Conservation (phyloP, 257 asterid genomes). For the Salvia miltiorrhiza region DNA sequence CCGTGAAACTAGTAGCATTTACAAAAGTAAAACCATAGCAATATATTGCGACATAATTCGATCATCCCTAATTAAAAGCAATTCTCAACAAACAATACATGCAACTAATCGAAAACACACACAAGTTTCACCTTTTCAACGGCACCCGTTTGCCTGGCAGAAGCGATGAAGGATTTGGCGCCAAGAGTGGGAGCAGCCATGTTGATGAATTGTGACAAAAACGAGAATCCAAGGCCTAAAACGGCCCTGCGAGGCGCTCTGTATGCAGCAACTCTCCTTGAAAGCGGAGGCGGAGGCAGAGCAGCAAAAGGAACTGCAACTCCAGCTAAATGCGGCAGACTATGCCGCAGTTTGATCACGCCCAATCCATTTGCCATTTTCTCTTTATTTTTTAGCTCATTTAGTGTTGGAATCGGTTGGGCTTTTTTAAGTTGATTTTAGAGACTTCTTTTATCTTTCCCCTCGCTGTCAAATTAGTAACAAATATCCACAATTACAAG, state of each 20-base stretch:
- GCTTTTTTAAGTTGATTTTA: neutral
- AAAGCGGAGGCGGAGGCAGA: slow-evolving; percentile 21
- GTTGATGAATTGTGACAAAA: slow-evolving; percentile 54
- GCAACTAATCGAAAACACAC: neutral
- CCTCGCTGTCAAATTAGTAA: too few species aligned
- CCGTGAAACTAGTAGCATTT: neutral
- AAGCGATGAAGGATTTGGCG: slow-evolving; percentile 68
- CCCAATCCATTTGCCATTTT: slow-evolving; percentile 47
- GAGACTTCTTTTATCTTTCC: too few species aligned
- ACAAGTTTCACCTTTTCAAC: slow-evolving; percentile 53
- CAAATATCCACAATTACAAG: too few species aligned
- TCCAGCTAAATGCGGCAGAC: slow-evolving; percentile 33
- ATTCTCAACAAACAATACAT: neutral
- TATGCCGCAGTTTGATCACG: slow-evolving; percentile 29
- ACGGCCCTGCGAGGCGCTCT: slow-evolving; percentile 55
- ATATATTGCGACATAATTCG: neutral
- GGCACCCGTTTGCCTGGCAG: slow-evolving; percentile 62
- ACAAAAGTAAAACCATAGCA: neutral
- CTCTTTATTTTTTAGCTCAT: neutral
- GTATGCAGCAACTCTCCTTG: slow-evolving; percentile 28
- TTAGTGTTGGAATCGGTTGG: neutral
- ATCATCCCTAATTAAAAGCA: neutral
- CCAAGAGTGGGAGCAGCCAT: slow-evolving; percentile 48
- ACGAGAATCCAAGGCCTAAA: slow-evolving; percentile 59
- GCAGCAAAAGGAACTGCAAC: slow-evolving; percentile 26